phyloP scores from a whole-genome alignment of 805 yeast genomes.

The Barnettozyma siamensis region DNA sequence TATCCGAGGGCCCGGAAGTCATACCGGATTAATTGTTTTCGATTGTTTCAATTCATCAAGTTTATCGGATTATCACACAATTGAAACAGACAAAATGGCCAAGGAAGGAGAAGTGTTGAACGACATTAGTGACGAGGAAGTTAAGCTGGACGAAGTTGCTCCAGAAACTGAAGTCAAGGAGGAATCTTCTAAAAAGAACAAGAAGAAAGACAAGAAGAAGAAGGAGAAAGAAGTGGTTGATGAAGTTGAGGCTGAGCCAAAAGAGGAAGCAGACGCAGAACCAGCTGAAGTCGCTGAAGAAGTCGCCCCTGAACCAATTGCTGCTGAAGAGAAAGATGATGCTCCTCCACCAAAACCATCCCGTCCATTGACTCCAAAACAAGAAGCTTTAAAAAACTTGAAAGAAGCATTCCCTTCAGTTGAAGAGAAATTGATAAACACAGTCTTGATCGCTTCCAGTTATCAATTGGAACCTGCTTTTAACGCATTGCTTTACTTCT shows the following conservation, averaged over 20 bases:
- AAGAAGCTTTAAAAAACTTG: conserved; percentile 51
- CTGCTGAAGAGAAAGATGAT: conserved; percentile 5
- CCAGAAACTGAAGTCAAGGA: neutral
- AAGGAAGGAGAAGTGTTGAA: conserved; percentile 4
- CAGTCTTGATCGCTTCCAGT: conserved; percentile 79
- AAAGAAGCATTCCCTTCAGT: conserved; percentile 81
- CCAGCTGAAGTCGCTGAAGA: conserved; percentile 10
- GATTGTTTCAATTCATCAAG: no score
- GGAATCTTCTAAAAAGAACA: neutral
- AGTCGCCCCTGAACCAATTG: conserved; percentile 4
- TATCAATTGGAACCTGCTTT: conserved; percentile 83
- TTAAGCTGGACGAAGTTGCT: neutral
- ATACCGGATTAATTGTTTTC: no score
- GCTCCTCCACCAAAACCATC: conserved; percentile 44
- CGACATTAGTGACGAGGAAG: conserved; percentile 5
- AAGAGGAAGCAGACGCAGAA: conserved; percentile 14
- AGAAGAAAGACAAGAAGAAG: neutral
- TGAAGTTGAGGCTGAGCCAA: neutral
- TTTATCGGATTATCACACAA: no score
- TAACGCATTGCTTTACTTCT: conserved; percentile 73
- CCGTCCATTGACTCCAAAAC: conserved; percentile 59
- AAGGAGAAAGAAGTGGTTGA: neutral
- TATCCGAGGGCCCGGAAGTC: neutral
- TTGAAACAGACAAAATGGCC: conserved; percentile 4
- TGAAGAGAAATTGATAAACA: conserved; percentile 65